A percentile compares a stretch with the other conserved stretches of the same genome.
phyloP scores from a whole-genome alignment of 2,329 filamentous ascomycete species.

The Xylariales sp. region DNA sequence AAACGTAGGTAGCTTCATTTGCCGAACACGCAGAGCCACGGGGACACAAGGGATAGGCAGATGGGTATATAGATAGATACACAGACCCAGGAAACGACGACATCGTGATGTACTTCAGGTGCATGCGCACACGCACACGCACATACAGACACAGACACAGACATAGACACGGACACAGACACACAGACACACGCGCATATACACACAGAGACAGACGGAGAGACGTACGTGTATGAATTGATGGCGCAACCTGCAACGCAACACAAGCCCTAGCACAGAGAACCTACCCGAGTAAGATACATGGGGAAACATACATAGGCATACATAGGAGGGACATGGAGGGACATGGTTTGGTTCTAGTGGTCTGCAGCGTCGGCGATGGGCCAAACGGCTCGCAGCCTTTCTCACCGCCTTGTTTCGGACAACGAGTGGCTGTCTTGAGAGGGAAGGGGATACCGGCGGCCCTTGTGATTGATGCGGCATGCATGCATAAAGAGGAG shows the following conservation, averaged over 20 bases:
- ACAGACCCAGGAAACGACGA: constrained; percentile 22
- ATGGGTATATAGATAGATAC: constrained; percentile 16
- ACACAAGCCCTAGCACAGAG: constrained; percentile 11
- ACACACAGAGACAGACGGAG: background rate
- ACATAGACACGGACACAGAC: background rate
- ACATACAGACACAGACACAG: background rate
- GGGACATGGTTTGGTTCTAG: constrained; percentile 44
- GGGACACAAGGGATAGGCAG: constrained; percentile 33
- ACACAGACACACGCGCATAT: background rate
- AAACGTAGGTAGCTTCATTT: constrained; percentile 3
- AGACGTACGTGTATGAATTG: constrained; percentile 21
- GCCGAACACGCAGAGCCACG: constrained; percentile 27
- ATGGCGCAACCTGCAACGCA: constrained; percentile 28
- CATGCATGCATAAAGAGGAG: constrained; percentile 46
- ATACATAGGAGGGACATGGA: constrained; percentile 21
- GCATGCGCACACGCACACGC: background rate
- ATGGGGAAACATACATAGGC: constrained; percentile 11
- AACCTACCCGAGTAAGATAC: constrained; percentile 21
- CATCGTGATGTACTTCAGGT: constrained; percentile 26
- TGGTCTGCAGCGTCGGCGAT: constrained; percentile 42
- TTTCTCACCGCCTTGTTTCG: constrained; percentile 51
- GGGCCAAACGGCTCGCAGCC: constrained; percentile 53
- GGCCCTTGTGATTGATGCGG: constrained; percentile 46
- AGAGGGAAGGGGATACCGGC: constrained; percentile 28
- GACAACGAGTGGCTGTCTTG: constrained; percentile 42